These are phyloP conservation scores for Angomonas deanei DNA, from an alignment of 208 protist species.

Conservation along the genomic window DNA sequence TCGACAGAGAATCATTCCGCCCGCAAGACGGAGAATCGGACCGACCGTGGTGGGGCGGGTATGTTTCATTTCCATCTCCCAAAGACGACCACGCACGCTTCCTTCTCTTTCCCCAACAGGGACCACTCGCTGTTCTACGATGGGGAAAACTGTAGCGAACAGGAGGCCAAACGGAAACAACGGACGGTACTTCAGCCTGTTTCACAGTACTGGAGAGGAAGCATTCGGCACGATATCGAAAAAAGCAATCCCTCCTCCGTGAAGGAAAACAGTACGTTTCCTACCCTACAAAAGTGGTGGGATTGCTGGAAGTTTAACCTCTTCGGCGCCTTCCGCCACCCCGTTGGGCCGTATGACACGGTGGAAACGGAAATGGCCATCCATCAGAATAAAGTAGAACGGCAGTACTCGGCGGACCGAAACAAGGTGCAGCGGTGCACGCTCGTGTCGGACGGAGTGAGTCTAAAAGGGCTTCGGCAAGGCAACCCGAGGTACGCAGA, in stretches of 20 bases:
- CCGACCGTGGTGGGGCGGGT: conserved; percentile 35
- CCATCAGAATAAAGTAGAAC: conserved; percentile 21
- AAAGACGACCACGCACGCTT: conserved; percentile 22
- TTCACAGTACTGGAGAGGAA: conserved; percentile 29
- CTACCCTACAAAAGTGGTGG: conserved; percentile 10
- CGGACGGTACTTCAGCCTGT: conserved; percentile 18
- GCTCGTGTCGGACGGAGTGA: conserved; percentile 16
- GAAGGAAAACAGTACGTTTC: conserved; percentile 1
- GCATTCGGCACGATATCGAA: conserved; percentile 13
- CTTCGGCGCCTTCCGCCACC: background rate
- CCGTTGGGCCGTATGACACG: background rate
- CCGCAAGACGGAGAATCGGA: background rate
- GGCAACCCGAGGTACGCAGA: background rate
- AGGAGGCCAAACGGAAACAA: background rate
- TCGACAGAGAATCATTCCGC: background rate
- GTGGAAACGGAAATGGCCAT: conserved; percentile 7
- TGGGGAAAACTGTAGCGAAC: background rate
- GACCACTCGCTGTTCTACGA: conserved; percentile 2
- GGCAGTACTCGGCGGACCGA: conserved; percentile 11
- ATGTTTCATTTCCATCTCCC: conserved; percentile 14
- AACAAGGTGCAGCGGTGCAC: conserved; percentile 24
- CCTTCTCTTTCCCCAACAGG: conserved; percentile 45
- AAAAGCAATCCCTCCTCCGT: conserved; percentile 14
- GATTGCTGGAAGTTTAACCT: background rate
- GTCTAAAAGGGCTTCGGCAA: background rate